Evolutionary conservation across 768 basidiomycete species (phyloP).

Genomic region (Podaxis sp.): DNA sequence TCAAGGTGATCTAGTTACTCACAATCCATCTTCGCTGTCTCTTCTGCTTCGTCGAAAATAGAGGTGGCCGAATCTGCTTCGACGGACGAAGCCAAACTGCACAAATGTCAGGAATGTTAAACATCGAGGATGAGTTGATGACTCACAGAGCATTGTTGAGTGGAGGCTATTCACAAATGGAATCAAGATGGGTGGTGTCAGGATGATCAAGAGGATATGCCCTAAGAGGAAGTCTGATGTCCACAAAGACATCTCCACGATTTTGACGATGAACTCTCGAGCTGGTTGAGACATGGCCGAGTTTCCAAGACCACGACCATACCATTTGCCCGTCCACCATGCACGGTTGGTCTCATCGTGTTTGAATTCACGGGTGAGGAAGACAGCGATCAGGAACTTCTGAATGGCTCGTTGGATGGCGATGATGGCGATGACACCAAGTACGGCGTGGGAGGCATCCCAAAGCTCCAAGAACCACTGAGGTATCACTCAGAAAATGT

Average conservation of each 20-base stretch:
- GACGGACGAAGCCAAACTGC: constrained; percentile 94
- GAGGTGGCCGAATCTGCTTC: constrained; percentile 89
- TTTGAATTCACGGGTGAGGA: constrained; percentile 96
- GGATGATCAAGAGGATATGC: constrained; percentile 81
- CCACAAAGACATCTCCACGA: constrained; percentile 97
- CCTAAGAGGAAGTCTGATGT: constrained; percentile 90
- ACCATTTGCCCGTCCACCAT: constrained; percentile 99
- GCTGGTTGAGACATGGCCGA: constrained; percentile 94
- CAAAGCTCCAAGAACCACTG: constrained; percentile 97
- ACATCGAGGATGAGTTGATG: constrained; percentile 3
- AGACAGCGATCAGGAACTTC: constrained; percentile 92
- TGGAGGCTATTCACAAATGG: constrained; percentile 89
- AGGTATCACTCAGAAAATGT: constrained; percentile 15
- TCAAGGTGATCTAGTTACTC: constrained; percentile 15
- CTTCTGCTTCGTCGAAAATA: constrained; percentile 95
- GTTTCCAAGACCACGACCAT: constrained; percentile 88
- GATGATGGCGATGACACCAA: constrained; percentile 88
- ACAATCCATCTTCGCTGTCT: constrained; percentile 91
- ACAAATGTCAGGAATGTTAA: constrained; percentile 1
- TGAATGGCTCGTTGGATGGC: constrained; percentile 90
- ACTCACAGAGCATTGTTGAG: constrained; percentile 90
- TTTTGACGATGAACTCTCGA: constrained; percentile 97
- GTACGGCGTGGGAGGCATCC: constrained; percentile 94
- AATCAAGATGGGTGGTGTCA: constrained; percentile 82
- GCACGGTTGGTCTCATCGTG: constrained; percentile 98